Evolutionary conservation across 2,329 filamentous ascomycete species (phyloP), one percentile per base, ranked within the genome.

Genomic region (Calonectria montana): DNA sequence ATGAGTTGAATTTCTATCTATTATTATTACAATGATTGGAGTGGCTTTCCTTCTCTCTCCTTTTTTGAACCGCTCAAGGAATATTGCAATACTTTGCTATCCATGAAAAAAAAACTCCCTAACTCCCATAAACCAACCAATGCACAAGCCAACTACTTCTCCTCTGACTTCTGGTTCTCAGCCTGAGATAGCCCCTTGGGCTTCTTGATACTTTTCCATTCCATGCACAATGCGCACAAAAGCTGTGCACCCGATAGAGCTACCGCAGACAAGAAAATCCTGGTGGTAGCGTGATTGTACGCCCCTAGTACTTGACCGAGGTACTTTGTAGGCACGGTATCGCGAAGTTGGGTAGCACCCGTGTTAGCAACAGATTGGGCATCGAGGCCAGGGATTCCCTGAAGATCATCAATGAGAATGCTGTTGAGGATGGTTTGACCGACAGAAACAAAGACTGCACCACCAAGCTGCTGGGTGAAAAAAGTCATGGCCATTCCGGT

Each of bases 151-250:
- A 39, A 73, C 75, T 75, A 68, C 57, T 71, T 67, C 45, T 75
- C 73, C 8, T 75, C 73, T 8, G 45, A 25, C 55, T 73, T 74
- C 48, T 72, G 10, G 35, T 69, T 55, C 23, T 69, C 39, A 15
- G 3, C 35, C 12, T 29, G 41, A 21, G 47, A 55, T 35, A 65
- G 64, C 37, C 65, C 71, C 71, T 78, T 77, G 5, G 31, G 67
- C 77, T 89, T 90, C 85, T 93, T 94, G 78, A 94, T 91, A 74
- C 85, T 91, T 80, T 86, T 90, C 92, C 92, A 94, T 81, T 94
- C 88, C 75, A 94, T 88, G 25, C 87, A 87, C 2, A 89, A 77
- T 0, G 89, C 87, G 9, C 88, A 90, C 12, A 92, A n/a, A 8
- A 94, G 84, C 13, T 89, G 88, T 2, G 89, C 78, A 7, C 87